Conservation (phyloP, 352 stramenopile genomes). For the Globisporangium nodosum region DNA sequence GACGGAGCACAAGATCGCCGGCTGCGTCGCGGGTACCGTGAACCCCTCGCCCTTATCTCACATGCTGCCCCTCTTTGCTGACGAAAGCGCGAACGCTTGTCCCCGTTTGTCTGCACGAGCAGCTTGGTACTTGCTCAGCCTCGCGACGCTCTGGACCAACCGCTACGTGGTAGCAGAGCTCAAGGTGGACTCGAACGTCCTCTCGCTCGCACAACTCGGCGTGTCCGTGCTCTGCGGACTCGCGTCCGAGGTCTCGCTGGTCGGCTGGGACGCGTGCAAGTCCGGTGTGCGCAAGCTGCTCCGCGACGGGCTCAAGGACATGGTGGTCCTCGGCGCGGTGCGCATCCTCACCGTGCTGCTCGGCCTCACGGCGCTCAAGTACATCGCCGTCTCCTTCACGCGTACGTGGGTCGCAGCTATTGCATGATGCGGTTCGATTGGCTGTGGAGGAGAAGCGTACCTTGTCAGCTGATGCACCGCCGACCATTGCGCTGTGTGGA, state of each 20-base stretch:
- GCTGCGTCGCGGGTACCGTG: conserved; percentile 45
- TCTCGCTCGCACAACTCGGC: conserved; percentile 70
- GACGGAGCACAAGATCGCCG: conserved; percentile 51
- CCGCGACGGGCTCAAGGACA: conserved; percentile 70
- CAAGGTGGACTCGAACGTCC: conserved; percentile 66
- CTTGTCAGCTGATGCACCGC: neutral
- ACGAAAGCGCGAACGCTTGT: neutral
- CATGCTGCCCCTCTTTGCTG: neutral
- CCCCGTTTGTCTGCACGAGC: neutral
- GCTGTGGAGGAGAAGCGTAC: neutral
- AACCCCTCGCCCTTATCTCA: neutral
- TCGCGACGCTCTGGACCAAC: conserved; percentile 81
- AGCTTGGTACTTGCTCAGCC: conserved; percentile 80
- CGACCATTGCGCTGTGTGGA: conserved; percentile 7
- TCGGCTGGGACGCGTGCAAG: conserved; percentile 60
- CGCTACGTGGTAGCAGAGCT: conserved; percentile 75
- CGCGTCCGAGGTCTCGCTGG: conserved; percentile 61
- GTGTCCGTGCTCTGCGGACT: conserved; percentile 77
- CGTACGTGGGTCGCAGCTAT: conserved; percentile 30
- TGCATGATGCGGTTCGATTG: neutral
- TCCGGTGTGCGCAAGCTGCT: conserved; percentile 39
- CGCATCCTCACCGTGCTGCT: conserved; percentile 87
- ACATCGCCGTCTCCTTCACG: conserved; percentile 90
- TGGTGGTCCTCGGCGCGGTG: conserved; percentile 73
- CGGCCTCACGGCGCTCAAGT: conserved; percentile 87